Conservation (phyloP, 257 asterid species). For the Nicotiana knightiana region DNA sequence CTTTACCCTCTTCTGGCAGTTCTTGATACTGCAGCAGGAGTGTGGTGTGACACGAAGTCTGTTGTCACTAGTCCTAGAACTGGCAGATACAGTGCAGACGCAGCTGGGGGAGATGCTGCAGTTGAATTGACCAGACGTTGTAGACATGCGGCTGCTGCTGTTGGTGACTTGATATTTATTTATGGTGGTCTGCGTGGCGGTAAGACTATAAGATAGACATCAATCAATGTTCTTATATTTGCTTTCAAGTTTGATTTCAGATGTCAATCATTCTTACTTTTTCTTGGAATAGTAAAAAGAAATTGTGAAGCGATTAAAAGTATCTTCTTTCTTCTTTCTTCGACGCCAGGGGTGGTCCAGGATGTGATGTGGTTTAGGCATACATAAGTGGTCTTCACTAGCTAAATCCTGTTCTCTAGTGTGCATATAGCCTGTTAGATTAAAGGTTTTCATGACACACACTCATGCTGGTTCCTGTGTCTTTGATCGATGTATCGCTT, state of each 20-base stretch:
- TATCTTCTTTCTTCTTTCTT: background rate
- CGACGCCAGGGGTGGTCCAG: background rate
- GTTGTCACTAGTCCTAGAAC: slow-evolving; percentile 97
- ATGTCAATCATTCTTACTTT: background rate
- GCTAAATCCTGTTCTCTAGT: background rate
- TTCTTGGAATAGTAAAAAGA: background rate
- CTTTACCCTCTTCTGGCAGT: slow-evolving; percentile 31
- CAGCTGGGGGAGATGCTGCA: slow-evolving; percentile 99
- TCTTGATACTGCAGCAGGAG: slow-evolving; percentile 99
- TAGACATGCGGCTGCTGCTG: slow-evolving; percentile 99
- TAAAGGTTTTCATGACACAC: background rate
- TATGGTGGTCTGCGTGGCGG: slow-evolving; percentile 99
- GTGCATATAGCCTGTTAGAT: background rate
- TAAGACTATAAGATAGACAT: slow-evolving; percentile 31
- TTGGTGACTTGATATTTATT: slow-evolving; percentile 90
- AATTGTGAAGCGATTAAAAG: background rate
- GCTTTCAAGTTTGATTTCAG: background rate
- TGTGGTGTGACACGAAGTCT: slow-evolving; percentile 97
- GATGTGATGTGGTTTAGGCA: slow-evolving; percentile 1
- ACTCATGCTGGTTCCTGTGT: background rate
- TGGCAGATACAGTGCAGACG: slow-evolving; percentile 95
- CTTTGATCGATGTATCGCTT: background rate
- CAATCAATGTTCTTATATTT: background rate
- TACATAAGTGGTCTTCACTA: background rate
- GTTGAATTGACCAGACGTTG: slow-evolving; percentile 97